Base-by-base conservation (phyloP, 1,139 yeast species). In the Yamadazyma pseudoaaseri region DNA sequence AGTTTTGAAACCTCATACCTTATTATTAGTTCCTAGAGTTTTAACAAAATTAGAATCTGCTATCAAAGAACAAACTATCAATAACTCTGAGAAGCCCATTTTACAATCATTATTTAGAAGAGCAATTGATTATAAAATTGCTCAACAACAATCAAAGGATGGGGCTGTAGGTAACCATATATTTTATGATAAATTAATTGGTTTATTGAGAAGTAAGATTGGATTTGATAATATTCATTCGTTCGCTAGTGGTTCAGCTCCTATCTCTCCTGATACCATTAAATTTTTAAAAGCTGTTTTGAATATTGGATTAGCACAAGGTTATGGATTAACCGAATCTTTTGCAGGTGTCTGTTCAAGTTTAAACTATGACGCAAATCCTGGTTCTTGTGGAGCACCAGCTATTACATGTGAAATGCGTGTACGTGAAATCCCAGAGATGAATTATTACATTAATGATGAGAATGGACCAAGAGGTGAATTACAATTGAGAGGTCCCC, bases 251-350 rank as follows among this genome's bases (percentile, higher is more conserved):
- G 95, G 95, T 2, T 80, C 89, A 21, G 95, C 95, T 4, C 94
- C 95, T 14, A 74, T 85, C 36, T 62, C 83, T 15, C 67, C 73
- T 14, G 77, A 73, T 23, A 79, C 86, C 8, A 60, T 81, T 30
- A 58, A 65, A 34, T 83, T 82, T 52, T 58, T 85, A 49, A 79
- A 75, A 51, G 76, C 79, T n/a, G 71, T 81, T 2, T 65, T 84
- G 27, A 76, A 75, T 33, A 54, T 73, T 36, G 83, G 82, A 15
- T 52, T 83, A 35, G 56, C 66, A 22, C 90, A 84, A 57, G 94
- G 94, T 15, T 85, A 84, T 53, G 95, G 95, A 2, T 63, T 81
- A 39, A 85, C 94, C 4, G 95, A 85, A 54, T 65, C 85, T 1
- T 78, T 79, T 58, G 85, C 86, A 4, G 90, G 87, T 10, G 54